A percentile compares a stretch with the other conserved stretches of the same genome.
Conservation (phyloP, 2,329 filamentous ascomycete genomes). For the Microsporum audouinii region DNA sequence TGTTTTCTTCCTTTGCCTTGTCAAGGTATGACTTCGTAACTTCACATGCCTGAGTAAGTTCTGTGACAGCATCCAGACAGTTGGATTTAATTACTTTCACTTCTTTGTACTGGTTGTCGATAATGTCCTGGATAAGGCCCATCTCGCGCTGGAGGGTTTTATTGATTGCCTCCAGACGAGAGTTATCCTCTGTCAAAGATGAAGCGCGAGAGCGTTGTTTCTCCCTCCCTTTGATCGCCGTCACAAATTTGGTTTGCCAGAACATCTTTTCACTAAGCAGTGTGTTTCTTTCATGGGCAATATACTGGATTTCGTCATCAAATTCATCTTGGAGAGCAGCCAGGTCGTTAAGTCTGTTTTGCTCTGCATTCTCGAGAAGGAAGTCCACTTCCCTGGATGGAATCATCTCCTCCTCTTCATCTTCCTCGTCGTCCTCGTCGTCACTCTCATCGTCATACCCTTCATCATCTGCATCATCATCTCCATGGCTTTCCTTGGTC, state of each 20-base stretch:
- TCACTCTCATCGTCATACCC: background rate
- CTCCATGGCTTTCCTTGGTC: background rate
- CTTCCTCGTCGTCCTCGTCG: background rate
- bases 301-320: constrained; percentile 4
- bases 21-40: background rate
- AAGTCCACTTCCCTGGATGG: constrained; percentile 7
- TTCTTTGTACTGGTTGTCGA: background rate
- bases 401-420: constrained; percentile 2
- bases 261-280: background rate
- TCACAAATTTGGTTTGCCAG: constrained; percentile 8
- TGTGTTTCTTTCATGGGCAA: background rate
- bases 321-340: constrained; percentile 3
- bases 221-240: constrained; percentile 1
- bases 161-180: background rate
- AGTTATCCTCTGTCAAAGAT: background rate
- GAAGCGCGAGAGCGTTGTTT: background rate
- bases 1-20: background rate
- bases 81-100: background rate
- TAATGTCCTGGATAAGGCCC: constrained; percentile 1
- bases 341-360: constrained; percentile 5
- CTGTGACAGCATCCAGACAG: background rate
- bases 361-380: constrained; percentile 5
- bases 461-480: background rate
- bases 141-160: background rate
- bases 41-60: background rate